Evolutionary conservation across 371 early-diverging fungal genomes (phyloP).

Genomic region (Batkoa obscura): DNA sequence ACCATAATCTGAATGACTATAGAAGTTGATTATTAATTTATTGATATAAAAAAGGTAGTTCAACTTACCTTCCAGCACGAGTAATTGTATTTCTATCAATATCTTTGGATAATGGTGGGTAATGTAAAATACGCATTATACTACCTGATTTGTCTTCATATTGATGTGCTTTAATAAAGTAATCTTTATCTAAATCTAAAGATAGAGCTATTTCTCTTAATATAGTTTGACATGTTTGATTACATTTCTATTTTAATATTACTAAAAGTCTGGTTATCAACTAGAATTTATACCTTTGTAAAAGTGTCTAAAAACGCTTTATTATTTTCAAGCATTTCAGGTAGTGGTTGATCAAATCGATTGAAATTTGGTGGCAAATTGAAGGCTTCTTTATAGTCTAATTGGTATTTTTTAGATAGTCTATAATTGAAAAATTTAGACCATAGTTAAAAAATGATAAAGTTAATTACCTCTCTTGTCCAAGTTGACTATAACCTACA

Average conservation of each 20-base stretch:
- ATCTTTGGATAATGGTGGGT: not conserved
- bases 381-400: not conserved
- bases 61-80: not conserved
- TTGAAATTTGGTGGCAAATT: not conserved
- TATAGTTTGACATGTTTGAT: not conserved
- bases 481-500: not conserved
- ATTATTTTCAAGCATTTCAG: not conserved
- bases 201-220: not conserved
- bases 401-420: not conserved
- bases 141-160: not conserved
- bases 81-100: not conserved
- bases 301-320: not conserved
- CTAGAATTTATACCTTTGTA: not conserved
- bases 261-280: not conserved
- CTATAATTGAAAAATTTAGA: not conserved
- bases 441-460: not conserved
- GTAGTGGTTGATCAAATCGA: not conserved
- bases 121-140: not conserved
- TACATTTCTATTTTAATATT: not conserved
- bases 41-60: not conserved
- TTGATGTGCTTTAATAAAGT: not conserved
- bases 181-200: not conserved
- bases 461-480: constrained; percentile 8
- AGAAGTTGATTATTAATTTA: not conserved
- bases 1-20: constrained; percentile 1